Evolutionary conservation across 2,329 filamentous ascomycete species (phyloP), one percentile per base, ranked within the genome.

Genomic region (Penicillium sp.): DNA sequence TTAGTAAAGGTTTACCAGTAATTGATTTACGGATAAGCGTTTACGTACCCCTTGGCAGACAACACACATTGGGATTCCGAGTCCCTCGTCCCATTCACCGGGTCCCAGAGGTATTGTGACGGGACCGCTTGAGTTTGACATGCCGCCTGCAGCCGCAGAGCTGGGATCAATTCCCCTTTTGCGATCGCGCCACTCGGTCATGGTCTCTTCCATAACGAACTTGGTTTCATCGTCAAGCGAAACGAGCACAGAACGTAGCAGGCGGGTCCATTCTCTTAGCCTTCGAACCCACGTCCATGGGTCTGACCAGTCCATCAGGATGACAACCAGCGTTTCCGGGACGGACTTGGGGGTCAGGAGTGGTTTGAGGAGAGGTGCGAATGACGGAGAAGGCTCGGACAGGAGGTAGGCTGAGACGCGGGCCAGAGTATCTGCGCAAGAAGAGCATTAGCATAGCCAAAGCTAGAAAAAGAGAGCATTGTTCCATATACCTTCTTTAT

Each of bases 261-360:
- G 82, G 45, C 91, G 83, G 60, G 97, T 87, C 94, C 94, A 99
- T 71, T 89, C 89, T 69, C 91, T 85, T 56, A 99, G 79, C 75
- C 96, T 89, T 58, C 91, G 85, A 70, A 97, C 83, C 91, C 95
- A 99, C 61, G 87, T 81, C 87, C 94, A 96, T 15, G 94, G 94
- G 70, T 94, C 87, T 57, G 90, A 88, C 94, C 94, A 99, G 78
- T 97, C 92, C 43, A 99, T 82, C n/a, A 99, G 80, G 67, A 99
- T 87, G 60, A 96, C 90, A 61, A 97, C 84, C 59, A 96, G 83
- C 46, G 90, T 96, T 72, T 96, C 89, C 31, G 90, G 87, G 70
- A 96, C 89, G 7, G 91, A 88, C 74, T 90, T 85, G 43, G 90
- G 87, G 19, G 89, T 96, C 59, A 97, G 83, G 50, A 96, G 88